Evolutionary conservation across 495 filamentous ascomycete species (phyloP), one percentile per base, ranked within the genome.

Genomic region (Astrocystis sublimbata): DNA sequence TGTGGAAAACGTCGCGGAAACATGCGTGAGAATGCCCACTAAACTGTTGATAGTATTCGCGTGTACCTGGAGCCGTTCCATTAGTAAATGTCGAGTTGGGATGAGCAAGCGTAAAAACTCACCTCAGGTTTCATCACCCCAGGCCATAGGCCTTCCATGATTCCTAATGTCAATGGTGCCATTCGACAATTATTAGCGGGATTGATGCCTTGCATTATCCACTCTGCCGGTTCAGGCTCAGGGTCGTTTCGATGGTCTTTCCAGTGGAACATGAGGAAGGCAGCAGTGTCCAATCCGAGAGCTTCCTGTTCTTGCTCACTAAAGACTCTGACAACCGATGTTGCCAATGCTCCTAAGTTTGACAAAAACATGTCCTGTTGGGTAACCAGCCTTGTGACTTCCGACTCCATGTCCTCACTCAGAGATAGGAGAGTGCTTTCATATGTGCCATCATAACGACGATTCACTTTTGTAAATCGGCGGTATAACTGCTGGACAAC

Each of bases 91-190:
- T 17, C 23, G 12, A 6, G 13, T 21, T 1, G 12, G 17, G 13
- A 42, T 24, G 24, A 26, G 30, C 4, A 28, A 7, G 31, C 1
- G 50, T 10, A 19, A 15, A 30, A 6, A 67, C 78, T 62, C 66
- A 82, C 79, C 55, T 74, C 46, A 35, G 64, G 47, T 12, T 45
- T 55, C 64, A 82, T 63, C 19, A 72, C 73, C 3, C 60, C 65
- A 6, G 79, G 78, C 64, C 75, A 67, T 30, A 82, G 64, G 12
- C 78, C 79, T 54, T 79, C 70, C 8, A 82, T 58, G 2, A 82
- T 72, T 9, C 79, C 78, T 43, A 79, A 67, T 12, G 75, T 72
- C 30, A 82, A 64, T 40, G 68, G 68, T 13, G 54, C 65, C 6
- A 62, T 67, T 17, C 69, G 62, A 38, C 62, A 67, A 6, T 65